These are phyloP conservation scores for Withania somnifera DNA, from an alignment of 305 asterid genomes.

Conservation along the genomic window DNA sequence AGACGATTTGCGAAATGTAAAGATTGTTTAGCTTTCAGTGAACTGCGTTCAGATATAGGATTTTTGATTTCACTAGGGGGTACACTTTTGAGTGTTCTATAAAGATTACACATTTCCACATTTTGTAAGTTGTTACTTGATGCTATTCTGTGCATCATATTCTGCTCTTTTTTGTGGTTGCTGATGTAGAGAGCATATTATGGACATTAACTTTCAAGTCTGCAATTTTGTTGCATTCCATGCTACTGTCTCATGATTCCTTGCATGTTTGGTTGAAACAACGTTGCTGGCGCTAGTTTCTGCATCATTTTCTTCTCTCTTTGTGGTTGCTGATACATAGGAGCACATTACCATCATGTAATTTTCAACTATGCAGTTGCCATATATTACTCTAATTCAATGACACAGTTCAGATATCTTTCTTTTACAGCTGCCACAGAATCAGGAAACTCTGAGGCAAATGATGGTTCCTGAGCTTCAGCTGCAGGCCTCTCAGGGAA, in stretches of 20 bases:
- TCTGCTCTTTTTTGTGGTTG: not conserved
- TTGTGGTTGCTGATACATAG: not conserved
- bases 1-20: not conserved
- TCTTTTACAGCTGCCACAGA: conserved; percentile 45
- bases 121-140: not conserved
- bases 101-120: not conserved
- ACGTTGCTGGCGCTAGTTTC: not conserved
- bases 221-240: not conserved
- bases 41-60: not conserved
- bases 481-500: conserved; percentile 58
- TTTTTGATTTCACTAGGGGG: not conserved
- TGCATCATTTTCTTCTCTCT: conserved; percentile 2
- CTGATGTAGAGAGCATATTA: not conserved
- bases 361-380: not conserved
- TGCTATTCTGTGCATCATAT: not conserved
- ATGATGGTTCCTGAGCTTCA: conserved; percentile 54
- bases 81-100: not conserved
- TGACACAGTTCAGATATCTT: not conserved
- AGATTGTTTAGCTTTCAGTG: not conserved
- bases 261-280: not conserved
- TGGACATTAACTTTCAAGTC: not conserved
- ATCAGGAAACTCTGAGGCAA: conserved; percentile 65
- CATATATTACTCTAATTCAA: not conserved
- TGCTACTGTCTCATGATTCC: not conserved
- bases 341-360: not conserved